Base-by-base conservation (phyloP, 306 rosid genomes). In the Cicer chorassanicum region DNA sequence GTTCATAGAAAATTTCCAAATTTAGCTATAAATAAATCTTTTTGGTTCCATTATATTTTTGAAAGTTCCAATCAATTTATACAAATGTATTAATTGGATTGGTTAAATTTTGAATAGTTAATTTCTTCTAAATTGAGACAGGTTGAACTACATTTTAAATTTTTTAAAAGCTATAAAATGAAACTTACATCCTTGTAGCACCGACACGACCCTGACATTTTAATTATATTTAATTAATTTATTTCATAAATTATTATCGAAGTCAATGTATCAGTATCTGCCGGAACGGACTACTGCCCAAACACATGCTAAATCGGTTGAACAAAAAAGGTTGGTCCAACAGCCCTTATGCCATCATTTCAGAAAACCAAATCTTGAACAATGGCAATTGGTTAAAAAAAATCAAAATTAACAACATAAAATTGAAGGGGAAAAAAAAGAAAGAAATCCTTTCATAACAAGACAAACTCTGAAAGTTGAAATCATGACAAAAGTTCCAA, bases 401-500 rank as follows among this genome's bases (percentile, higher is more conserved):
- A 73, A 55, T 29, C 59, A 19, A 7, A 79, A 62, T 9, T 39
- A 54, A 55, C 42, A 72, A 24, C 57, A 63, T 9, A 38, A 24
- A 12, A 14, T 24, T 4, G 19, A 8, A 75, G 6, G 6, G 4
- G 7, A 4, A 53, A 12, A 12, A 45, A 7, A 7, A 11, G 9
- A 2, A 45, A 8, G 41, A 42, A 40, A 50, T 3, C 49, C 48
- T 55, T 77, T 38, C 18, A 68, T 73, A 36, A 76, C 49, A 55
- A 60, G 50, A 61, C 59, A 77, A 70, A 54, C 53, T 19, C 76
- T 59, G 75, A 80, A 80, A 78, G 75, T 79, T 59, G 77, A 77
- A 80, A 78, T 63, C 75, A 70, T 57, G 69, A 74, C 71, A 53
- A 67, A 67, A 71, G 55, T 68, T 44, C 15, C 60, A 71, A 74